These are phyloP conservation scores for Aspergillus melleus DNA, from an alignment of 2,329 filamentous ascomycete genomes.

Conservation along the genomic window DNA sequence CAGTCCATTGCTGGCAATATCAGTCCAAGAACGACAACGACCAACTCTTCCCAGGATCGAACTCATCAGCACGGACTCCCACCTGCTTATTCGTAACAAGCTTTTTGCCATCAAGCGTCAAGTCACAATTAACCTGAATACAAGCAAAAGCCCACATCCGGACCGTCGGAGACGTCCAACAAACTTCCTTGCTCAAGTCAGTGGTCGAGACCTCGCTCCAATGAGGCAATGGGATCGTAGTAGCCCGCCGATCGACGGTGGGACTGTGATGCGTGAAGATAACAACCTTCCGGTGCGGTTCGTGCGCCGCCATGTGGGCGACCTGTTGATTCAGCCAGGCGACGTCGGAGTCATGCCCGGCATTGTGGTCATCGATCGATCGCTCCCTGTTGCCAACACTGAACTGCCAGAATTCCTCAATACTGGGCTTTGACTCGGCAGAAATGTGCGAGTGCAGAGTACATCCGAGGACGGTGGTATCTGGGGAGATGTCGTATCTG, in stretches of 20 bases:
- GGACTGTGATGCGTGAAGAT: background rate
- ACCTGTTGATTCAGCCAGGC: background rate
- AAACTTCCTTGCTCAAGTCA: background rate
- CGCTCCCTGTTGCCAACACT: background rate
- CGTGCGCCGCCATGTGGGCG: background rate
- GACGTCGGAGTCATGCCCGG: background rate
- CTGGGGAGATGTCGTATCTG: background rate
- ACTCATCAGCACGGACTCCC: no score
- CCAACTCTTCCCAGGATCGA: no score
- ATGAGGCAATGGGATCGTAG: background rate
- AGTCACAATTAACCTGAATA: background rate
- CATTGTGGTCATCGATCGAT: background rate
- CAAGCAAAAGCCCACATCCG: background rate
- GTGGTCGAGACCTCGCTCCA: background rate
- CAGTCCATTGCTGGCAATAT: no score
- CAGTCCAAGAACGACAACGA: no score
- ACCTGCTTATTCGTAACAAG: no score
- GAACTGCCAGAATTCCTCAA: background rate
- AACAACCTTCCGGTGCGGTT: background rate
- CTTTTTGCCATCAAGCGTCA: no score
- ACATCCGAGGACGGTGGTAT: background rate
- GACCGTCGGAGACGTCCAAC: background rate
- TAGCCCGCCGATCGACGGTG: background rate
- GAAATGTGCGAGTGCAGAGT: background rate
- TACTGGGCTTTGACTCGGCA: background rate